phyloP scores from a whole-genome alignment of 768 basidiomycete genomes.

The Tulasnella sp. region DNA sequence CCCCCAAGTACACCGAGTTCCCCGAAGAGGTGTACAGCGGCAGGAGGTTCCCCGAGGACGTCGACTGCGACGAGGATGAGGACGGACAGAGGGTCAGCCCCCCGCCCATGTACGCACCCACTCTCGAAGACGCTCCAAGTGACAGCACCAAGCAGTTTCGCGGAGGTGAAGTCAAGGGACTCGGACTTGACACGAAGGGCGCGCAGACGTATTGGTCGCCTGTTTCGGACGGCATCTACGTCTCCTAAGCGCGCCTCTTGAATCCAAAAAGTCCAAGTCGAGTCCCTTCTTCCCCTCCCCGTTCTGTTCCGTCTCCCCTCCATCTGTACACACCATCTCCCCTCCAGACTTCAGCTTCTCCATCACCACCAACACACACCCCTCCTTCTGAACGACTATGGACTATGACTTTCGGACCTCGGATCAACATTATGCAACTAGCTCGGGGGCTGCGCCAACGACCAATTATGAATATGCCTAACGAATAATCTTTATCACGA shows the following conservation, averaged over 20 bases:
- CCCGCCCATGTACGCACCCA: conserved; percentile 5
- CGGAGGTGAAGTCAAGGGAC: conserved; percentile 3
- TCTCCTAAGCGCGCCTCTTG: neutral
- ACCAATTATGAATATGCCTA: conserved; percentile 6
- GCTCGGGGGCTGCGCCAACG: conserved; percentile 5
- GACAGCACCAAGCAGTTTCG: neutral
- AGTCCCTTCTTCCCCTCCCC: neutral
- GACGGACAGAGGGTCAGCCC: neutral
- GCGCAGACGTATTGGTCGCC: conserved; percentile 7
- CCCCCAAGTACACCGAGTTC: conserved; percentile 26
- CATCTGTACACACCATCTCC: neutral
- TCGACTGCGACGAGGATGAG: conserved; percentile 12
- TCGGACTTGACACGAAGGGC: conserved; percentile 12
- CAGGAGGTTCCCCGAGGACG: conserved; percentile 18
- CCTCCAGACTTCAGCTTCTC: neutral
- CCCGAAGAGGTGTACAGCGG: conserved; percentile 12
- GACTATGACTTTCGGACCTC: neutral
- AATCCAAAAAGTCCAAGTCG: neutral
- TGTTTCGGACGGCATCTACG: conserved; percentile 19
- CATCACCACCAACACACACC: neutral
- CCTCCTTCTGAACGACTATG: neutral
- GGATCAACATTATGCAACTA: neutral
- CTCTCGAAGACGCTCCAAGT: neutral
- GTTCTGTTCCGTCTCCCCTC: neutral
- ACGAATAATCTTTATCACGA: conserved; percentile 5